Conservation (phyloP, 768 basidiomycete genomes). For the Austroboletus eburneus region DNA sequence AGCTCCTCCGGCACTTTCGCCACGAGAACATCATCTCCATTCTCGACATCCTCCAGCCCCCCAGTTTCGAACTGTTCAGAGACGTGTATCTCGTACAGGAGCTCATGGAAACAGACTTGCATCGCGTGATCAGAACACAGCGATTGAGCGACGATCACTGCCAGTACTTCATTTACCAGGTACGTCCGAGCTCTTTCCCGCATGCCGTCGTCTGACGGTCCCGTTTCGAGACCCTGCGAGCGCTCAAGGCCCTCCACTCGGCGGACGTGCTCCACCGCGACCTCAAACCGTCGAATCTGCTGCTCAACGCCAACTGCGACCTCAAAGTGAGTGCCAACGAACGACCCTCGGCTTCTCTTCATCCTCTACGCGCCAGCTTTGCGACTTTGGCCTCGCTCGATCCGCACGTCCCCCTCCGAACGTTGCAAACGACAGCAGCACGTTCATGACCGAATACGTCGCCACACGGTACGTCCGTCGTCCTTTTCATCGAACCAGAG, state of each 20-base stretch:
- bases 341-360: constrained; percentile 1
- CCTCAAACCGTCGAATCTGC: constrained; percentile 92
- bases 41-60: constrained; percentile 86
- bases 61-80: constrained; percentile 69
- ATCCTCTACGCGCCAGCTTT: constrained; percentile 44
- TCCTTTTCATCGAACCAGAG: neutral
- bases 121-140: constrained; percentile 95
- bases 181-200: no score
- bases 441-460: constrained; percentile 92
- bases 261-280: constrained; percentile 95
- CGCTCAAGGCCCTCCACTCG: constrained; percentile 91
- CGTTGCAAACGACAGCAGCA: constrained; percentile 69
- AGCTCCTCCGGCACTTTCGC: constrained; percentile 83
- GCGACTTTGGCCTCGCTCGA: constrained; percentile 86
- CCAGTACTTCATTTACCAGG: constrained; percentile 98
- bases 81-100: constrained; percentile 80
- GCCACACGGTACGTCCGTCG: constrained; percentile 65
- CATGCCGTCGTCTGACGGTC: no score
- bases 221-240: constrained; percentile 77
- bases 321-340: constrained; percentile 61
- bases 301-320: constrained; percentile 95
- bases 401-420: constrained; percentile 72
- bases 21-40: constrained; percentile 93
- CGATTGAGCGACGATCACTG: constrained; percentile 91
- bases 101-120: constrained; percentile 90